Evolutionary conservation across 2,329 filamentous ascomycete genomes (phyloP).

Genomic region (Diaporthe vaccinii): DNA sequence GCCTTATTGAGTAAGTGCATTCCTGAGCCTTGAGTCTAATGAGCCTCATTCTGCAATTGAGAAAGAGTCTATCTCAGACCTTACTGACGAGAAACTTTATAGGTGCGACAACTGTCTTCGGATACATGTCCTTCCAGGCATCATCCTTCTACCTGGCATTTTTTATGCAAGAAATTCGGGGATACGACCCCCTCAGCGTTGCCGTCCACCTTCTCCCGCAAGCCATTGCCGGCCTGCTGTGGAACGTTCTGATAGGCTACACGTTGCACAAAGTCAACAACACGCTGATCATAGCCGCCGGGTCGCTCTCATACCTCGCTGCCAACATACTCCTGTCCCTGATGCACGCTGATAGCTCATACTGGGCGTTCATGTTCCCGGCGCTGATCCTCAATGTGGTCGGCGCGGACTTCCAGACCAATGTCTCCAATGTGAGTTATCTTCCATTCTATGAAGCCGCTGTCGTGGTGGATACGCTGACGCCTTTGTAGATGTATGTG

Average conservation of each 20-base stretch:
- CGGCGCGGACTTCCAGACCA: slow-evolving; percentile 78
- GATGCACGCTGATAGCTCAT: slow-evolving; percentile 66
- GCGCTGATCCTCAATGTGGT: slow-evolving; percentile 71
- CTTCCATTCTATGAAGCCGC: background rate
- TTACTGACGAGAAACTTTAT: slow-evolving; percentile 53
- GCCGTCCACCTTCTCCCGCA: slow-evolving; percentile 76
- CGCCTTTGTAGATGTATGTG: slow-evolving; percentile 72
- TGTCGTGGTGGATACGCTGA: slow-evolving; percentile 22
- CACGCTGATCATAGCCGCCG: slow-evolving; percentile 68
- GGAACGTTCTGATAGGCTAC: slow-evolving; percentile 73
- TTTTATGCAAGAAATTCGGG: slow-evolving; percentile 72
- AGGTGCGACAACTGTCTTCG: slow-evolving; percentile 68
- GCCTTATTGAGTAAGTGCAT: slow-evolving; percentile 62
- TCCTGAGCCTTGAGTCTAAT: background rate
- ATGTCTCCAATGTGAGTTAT: slow-evolving; percentile 73
- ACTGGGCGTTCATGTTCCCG: slow-evolving; percentile 77
- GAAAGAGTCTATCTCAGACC: too few relatives aligned
- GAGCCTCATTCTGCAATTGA: background rate
- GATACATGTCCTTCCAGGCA: slow-evolving; percentile 73
- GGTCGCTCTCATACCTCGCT: slow-evolving; percentile 55
- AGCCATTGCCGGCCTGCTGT: slow-evolving; percentile 72
- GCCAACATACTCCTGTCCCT: slow-evolving; percentile 67
- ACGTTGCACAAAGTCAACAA: slow-evolving; percentile 76
- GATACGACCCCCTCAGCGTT: slow-evolving; percentile 67
- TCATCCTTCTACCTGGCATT: slow-evolving; percentile 74